Conservation (phyloP, 139 green algal genomes). For the Tetraselmis chui region DNA sequence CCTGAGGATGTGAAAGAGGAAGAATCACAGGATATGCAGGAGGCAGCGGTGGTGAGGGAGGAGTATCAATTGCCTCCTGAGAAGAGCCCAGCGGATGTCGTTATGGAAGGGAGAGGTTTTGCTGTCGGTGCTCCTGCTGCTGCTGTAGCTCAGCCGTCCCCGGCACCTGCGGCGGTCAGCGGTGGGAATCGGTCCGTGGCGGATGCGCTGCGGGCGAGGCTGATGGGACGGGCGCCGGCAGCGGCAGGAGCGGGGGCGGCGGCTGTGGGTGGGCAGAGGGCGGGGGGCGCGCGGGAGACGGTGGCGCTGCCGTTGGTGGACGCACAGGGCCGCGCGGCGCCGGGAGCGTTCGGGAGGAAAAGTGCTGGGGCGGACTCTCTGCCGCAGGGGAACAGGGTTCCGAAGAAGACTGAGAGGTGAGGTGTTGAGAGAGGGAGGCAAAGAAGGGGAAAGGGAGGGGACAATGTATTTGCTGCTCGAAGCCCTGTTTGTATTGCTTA, state of each 20-base stretch:
- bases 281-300: constrained; percentile 6
- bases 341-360: constrained; percentile 77
- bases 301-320: constrained; percentile 70
- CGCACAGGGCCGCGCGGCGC: constrained; percentile 49
- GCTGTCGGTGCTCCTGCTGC: not conserved
- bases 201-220: constrained; percentile 43
- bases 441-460: too few relatives aligned
- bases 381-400: not conserved
- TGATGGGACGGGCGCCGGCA: constrained; percentile 33
- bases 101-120: not conserved
- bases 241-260: not conserved
- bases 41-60: not conserved
- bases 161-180: not conserved
- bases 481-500: too few relatives aligned
- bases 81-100: constrained; percentile 1
- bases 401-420: constrained; percentile 3
- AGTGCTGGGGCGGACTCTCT: constrained; percentile 23
- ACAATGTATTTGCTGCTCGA: too few relatives aligned
- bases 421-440: too few relatives aligned
- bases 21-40: constrained; percentile 5
- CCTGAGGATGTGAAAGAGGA: not conserved
- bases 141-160: not conserved
- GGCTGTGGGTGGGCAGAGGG: not conserved
- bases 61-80: not conserved
- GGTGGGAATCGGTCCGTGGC: constrained; percentile 50